Base-by-base conservation (phyloP, 2,329 filamentous ascomycete species). In the Fusarium metavorans region DNA sequence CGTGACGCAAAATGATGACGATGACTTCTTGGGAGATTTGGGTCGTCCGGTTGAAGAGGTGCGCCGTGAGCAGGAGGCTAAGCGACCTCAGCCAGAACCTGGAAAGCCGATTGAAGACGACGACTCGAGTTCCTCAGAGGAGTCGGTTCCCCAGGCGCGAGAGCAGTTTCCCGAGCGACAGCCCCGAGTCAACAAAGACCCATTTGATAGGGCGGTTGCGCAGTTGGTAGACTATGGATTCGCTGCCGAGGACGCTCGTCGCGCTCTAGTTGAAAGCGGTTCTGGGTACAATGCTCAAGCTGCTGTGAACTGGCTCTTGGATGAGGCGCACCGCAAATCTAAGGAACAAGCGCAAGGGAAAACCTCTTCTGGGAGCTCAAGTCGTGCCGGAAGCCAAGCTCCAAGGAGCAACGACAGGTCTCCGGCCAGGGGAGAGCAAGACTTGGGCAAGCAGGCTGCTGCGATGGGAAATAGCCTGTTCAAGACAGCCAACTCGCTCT, bases 191-290 rank as follows among this genome's bases (percentile, higher is more conserved):
- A 79, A 76, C 41, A 79, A 82, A 75, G 82, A 86, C 69, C 74
- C 84, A 1, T 92, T 93, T 67, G 95, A 98, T 79, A 91, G 90
- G 75, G 94, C 95, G 11, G 90, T 98, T 30, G 94, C 94, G 11
- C 95, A 98, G 81, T 85, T 99, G 30, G 91, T 98, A 4, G 96
- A 98, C 76, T 98, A 98, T 90, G 97, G 97, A 1, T 99, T 99
- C 77, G 91, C 94, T 0, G 89, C 92, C 0, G 94, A 97, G 68
- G 95, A 95, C 78, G 93, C 97, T n/a, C 89, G 90, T 64, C 88
- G 92, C 72, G 97, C 95, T 6, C 84, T 99, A 45, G 91, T 91
- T 13, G 93, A 95, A 78, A 98, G 94, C 35, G 93, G 94, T 5
- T 92, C 92, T 4, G 94, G 94, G 3, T 84, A 92, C 1, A 93